These are phyloP conservation scores for Kondoa subrosea DNA, from an alignment of 768 basidiomycete species.

Conservation along the genomic window DNA sequence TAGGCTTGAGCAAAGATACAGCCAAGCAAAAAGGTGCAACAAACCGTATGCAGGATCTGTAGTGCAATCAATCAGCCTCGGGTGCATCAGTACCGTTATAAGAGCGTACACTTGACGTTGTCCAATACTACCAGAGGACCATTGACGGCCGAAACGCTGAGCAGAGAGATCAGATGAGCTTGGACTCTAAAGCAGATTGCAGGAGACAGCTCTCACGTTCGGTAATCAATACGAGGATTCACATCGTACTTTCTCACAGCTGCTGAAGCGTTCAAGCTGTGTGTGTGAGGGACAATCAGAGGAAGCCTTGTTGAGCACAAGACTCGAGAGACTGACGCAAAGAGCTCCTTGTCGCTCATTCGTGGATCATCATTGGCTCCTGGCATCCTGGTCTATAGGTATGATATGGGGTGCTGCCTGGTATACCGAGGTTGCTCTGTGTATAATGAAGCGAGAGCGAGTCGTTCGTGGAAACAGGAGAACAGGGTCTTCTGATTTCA, in stretches of 20 bases:
- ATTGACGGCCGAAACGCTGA: slow-evolving; percentile 94
- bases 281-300: neutral
- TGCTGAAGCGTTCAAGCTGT: neutral
- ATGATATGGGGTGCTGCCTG: neutral
- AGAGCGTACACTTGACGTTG: slow-evolving; percentile 49
- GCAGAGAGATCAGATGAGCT: slow-evolving; percentile 52
- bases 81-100: neutral
- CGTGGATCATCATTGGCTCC: neutral
- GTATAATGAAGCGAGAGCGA: too few relatives aligned
- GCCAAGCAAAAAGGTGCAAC: slow-evolving; percentile 14
- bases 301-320: neutral
- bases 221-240: neutral
- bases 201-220: neutral
- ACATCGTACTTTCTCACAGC: neutral
- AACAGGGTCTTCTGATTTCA: too few relatives aligned
- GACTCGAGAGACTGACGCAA: neutral
- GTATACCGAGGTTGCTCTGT: neutral
- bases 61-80: slow-evolving; percentile 40
- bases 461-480: too few relatives aligned
- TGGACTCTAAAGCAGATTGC: too few relatives aligned
- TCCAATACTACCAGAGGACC: slow-evolving; percentile 92
- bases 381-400: neutral
- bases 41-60: slow-evolving; percentile 1
- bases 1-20: slow-evolving; percentile 48
- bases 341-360: neutral